phyloP scores from a whole-genome alignment of 1,284 basidiomycete species.

The Ceratobasidium sp. region DNA sequence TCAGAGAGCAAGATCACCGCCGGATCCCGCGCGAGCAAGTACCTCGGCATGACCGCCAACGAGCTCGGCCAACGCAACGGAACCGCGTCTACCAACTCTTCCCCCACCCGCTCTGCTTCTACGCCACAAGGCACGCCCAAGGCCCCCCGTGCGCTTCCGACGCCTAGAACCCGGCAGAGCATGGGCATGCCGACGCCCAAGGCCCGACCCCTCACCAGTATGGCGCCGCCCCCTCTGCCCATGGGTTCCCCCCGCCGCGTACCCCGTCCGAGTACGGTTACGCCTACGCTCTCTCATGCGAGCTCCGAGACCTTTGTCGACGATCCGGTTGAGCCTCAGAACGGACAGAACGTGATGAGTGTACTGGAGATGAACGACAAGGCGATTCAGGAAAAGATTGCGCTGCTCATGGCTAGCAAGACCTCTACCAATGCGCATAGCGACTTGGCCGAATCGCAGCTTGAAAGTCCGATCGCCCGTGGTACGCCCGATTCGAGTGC shows the following conservation, averaged over 20 bases:
- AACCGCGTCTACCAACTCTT: slow-evolving; percentile 57
- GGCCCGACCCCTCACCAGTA: slow-evolving; percentile 73
- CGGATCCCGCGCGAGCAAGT: slow-evolving; percentile 86
- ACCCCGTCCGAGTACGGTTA: slow-evolving; percentile 48
- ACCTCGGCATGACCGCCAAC: slow-evolving; percentile 83
- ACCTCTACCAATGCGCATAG: slow-evolving; percentile 52
- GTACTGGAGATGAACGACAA: slow-evolving; percentile 60
- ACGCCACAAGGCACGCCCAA: slow-evolving; percentile 57
- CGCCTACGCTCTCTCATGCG: slow-evolving; percentile 52
- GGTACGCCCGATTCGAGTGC: slow-evolving; percentile 22
- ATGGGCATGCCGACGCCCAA: slow-evolving; percentile 62
- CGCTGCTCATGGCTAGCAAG: slow-evolving; percentile 60
- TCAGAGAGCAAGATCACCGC: slow-evolving; percentile 71
- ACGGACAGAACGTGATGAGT: slow-evolving; percentile 53
- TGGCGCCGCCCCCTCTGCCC: slow-evolving; percentile 81
- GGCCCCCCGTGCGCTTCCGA: slow-evolving; percentile 53
- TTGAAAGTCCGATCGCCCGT: slow-evolving; percentile 14
- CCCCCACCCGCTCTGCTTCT: slow-evolving; percentile 55
- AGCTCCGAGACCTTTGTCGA: slow-evolving; percentile 48
- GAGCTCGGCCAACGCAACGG: slow-evolving; percentile 63
- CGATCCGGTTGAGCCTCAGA: slow-evolving; percentile 39
- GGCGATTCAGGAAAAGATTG: slow-evolving; percentile 68
- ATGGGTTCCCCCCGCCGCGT: slow-evolving; percentile 46
- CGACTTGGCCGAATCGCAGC: neutral
- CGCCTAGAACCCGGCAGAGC: slow-evolving; percentile 60